Percentiles rank a stretch among this genome's conserved stretches.
phyloP scores from a whole-genome alignment of 768 basidiomycete genomes.

The Tubosaeta sp. region DNA sequence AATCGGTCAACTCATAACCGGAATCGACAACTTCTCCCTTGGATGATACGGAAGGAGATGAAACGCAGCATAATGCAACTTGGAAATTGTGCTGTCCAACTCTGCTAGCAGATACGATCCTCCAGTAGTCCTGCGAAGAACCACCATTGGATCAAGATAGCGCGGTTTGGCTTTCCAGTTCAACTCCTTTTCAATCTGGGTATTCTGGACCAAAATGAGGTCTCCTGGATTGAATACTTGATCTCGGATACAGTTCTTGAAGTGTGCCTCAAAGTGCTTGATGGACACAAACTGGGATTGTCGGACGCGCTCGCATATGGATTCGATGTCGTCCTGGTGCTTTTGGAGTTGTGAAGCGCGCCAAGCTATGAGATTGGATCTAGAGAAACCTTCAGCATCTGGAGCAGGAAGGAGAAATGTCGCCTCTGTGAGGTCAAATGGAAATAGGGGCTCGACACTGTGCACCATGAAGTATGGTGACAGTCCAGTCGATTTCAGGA shows the following conservation, averaged over 20 bases:
- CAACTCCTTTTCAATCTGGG: constrained; percentile 1
- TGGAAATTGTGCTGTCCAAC: not conserved
- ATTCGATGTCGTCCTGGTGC: not conserved
- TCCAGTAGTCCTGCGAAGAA: not conserved
- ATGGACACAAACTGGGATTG: not conserved
- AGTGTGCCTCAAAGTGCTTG: not conserved
- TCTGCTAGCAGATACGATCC: not conserved
- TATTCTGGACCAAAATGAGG: not conserved
- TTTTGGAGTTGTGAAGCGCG: not conserved
- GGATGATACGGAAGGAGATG: not conserved
- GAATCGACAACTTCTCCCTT: too few species aligned
- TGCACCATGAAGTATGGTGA: constrained; percentile 11
- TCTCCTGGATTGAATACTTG: not conserved
- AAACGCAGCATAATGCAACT: not conserved
- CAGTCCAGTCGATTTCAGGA: not conserved
- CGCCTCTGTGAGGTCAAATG: constrained; percentile 26
- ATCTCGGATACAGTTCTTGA: not conserved
- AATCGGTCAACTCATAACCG: too few species aligned
- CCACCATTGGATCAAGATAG: not conserved
- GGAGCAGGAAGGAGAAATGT: constrained; percentile 12
- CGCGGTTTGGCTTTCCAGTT: constrained; percentile 21
- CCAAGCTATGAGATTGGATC: not conserved
- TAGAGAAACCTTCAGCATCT: not conserved
- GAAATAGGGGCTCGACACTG: constrained; percentile 27
- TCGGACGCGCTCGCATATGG: not conserved